Base-by-base conservation (phyloP, 1,139 yeast genomes). In the Geotrichum siamense region DNA sequence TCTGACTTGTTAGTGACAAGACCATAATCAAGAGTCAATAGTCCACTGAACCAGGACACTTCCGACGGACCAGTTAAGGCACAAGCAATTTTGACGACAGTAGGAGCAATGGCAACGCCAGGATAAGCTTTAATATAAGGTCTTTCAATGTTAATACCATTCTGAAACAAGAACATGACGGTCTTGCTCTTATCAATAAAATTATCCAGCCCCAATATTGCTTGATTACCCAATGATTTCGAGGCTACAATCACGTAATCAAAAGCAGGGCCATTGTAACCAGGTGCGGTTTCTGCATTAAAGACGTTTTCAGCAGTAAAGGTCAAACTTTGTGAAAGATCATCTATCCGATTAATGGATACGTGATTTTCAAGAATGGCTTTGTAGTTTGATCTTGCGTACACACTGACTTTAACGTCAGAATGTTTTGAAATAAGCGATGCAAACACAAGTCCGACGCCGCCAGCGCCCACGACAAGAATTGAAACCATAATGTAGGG, bases 91-190 rank as follows among this genome's bases (percentile, higher is more conserved):
- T 49, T 39, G 22, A 54, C 47, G 8, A 53, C 54, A 17, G 53
- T 53, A 5, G 55, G 50, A 10, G 47, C 53, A 9, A 55, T 20
- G 8, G 54, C 46, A n/a, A 48, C 36, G n/a, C 38, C 43, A 5
- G 55, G 54, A 34, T 53, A 55, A 13, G 40, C 43, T 15, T 44
- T 36, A 2, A 41, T 27, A 31, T 55, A 55, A 3, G 58, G 57
- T 16, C 39, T 15, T 26, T 54, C 57, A 37, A 55, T 52, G 19
- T 51, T 55, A 20, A 55, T 48, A n/a, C 58, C 58, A 37, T 55
- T 55, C 38, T 55, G 58, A n/a, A 54, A 48, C 36, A 55, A 33
- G 6, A 54, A 13, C 12, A 55, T 34, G 28, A 53, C 30, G 1
- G 54, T 48, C 22, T 39, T 37, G 5, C 45, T 47, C 2, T 47